Evolutionary conservation across 345 rosid species (phyloP), one percentile per base, ranked within the genome.

Genomic region (Excoecaria agallocha): DNA sequence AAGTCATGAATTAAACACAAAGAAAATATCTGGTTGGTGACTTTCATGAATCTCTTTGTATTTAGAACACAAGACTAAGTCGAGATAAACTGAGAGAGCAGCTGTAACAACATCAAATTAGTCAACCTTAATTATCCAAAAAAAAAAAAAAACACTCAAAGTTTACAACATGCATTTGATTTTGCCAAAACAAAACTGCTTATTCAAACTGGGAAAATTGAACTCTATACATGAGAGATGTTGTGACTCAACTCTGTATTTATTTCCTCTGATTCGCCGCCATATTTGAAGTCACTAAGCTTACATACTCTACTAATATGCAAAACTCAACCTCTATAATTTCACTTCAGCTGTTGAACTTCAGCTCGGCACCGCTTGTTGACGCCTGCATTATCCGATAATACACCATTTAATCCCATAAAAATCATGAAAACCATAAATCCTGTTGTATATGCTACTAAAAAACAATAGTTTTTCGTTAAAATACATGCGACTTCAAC

Each of bases 361-460:
- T 94, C 82, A 76, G 82, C 67, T 89, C 98, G 0, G 86, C 55
- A 46, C 84, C 67, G 84, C 98, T 93, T 58, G 96, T 80, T 51
- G 98, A 85, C 73, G 87, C 97, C 98, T 95, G 96, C 86, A 84
- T 61, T 25, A 63, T 76, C 43, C 68, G 77, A 48, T 64, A 59
- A 54, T 68, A 51, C 64, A 70, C 46, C 56, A 68, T 61, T 61
- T 12, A 35, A 1, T 63, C 72, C 51, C 74, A 15, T 60, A 64
- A 22, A n/a, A 60, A 8, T 11, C 3, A 55, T 7, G 59, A n/a
- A n/a, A 30, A 30, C 30, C 30, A 30, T 30, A 2, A 30, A 30
- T 30, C 30, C 30, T 30, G 30, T 30, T 1, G 59, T 17, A 7
- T 61, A n/a, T n/a, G n/a, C n/a, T n/a, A n/a, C n/a, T n/a, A n/a